Base-by-base conservation (phyloP, 441 rosid genomes). In the Hura crepitans region DNA sequence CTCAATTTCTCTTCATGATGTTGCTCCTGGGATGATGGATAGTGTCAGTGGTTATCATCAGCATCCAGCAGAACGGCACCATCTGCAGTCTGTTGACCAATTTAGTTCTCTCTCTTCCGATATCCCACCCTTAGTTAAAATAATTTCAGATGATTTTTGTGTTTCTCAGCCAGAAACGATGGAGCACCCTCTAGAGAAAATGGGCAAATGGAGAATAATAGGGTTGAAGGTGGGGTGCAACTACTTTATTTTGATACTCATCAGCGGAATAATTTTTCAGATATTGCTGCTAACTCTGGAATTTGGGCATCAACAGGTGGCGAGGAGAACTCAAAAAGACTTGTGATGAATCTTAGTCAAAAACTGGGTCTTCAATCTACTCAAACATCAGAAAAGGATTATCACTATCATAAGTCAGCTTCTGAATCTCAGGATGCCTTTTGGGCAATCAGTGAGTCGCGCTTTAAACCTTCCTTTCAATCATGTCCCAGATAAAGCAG, bases 341-440 rank as follows among this genome's bases (percentile, higher is more conserved):
- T 73, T 53, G 65, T 78, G 54, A 65, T 78, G 80, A 78, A 82
- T 43, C 81, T 77, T 57, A 76, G 76, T 27, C 75, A 68, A 59
- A 78, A 76, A 35, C 39, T 61, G 22, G 72, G 66, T 50, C 72
- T 55, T 58, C 83, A 71, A 49, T 65, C 76, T 39, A 42, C 23
- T 15, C 55, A 67, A 33, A 70, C 79, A n/a, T 45, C 75, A 54
- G 69, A 74, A 6, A 13, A 11, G 45, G 58, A 68, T 61, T 25
- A 22, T 43, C 46, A 35, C 14, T 28, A 60, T 56, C 37, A n/a
- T 46, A n/a, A 20, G 23, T 15, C 53, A 51, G 30, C 67, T 60
- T 74, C 50, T 46, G 77, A 69, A 37, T 59, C 61, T 45, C 39
- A 59, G 33, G 71, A 62, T 63, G 28, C 23, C 45, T 51, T 71